Percentiles rank a stretch among this genome's conserved stretches.
Evolutionary conservation across 2,329 filamentous ascomycete genomes (phyloP).

Genomic region (Keithomyces neogunnii): DNA sequence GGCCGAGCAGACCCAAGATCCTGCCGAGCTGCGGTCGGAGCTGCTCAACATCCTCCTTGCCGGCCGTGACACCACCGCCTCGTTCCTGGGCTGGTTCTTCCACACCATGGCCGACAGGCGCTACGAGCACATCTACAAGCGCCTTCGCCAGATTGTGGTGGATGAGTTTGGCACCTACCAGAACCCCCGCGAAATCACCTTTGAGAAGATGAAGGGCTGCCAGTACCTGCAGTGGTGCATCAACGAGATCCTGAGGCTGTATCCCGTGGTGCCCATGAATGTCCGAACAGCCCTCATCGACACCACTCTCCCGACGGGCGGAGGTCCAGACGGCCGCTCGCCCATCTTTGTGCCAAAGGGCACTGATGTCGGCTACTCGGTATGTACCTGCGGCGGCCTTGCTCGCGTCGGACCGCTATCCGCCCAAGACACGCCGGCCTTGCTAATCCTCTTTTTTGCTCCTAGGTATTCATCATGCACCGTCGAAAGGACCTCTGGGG

Average conservation of each 20-base stretch:
- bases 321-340: constrained; percentile 35
- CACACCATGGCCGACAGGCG: constrained; percentile 26
- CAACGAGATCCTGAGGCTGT: constrained; percentile 15
- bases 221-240: constrained; percentile 18
- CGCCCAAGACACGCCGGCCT: background rate
- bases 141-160: constrained; percentile 32
- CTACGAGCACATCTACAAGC: constrained; percentile 29
- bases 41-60: constrained; percentile 36
- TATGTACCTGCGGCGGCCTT: constrained; percentile 1
- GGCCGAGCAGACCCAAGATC: constrained; percentile 22
- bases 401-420: background rate
- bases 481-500: constrained; percentile 30
- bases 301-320: constrained; percentile 42
- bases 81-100: constrained; percentile 39
- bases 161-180: constrained; percentile 40
- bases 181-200: constrained; percentile 16
- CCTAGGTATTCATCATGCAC: constrained; percentile 24
- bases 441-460: background rate
- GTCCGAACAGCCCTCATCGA: constrained; percentile 21
- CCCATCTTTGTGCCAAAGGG: constrained; percentile 43
- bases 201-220: constrained; percentile 15
- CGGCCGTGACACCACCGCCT: constrained; percentile 45
- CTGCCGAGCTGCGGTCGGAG: constrained; percentile 18
- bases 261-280: constrained; percentile 16
- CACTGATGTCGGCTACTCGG: constrained; percentile 29